Evolutionary conservation across 495 filamentous ascomycete species (phyloP), one percentile per base, ranked within the genome.

Genomic region (Mycothermus thermophilus): DNA sequence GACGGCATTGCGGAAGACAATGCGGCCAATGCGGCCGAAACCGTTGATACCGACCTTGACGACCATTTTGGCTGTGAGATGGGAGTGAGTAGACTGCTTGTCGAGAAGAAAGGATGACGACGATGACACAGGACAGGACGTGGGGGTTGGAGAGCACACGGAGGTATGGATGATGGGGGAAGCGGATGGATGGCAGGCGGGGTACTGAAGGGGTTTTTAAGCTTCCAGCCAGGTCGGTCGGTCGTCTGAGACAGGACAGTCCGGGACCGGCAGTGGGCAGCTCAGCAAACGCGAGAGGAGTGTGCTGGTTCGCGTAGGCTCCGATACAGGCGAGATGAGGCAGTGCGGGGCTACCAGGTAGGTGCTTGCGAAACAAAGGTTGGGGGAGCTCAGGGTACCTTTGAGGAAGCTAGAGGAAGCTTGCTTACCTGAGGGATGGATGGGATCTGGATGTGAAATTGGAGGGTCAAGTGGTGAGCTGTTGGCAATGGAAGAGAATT

Each of bases 11-110:
- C 60, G 55, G 64, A 67, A 63, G 53, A 86, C 92, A 61, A 97
- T 94, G 62, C 90, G 80, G 46, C 90, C 90, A 64, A 97, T 97
- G 64, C 90, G 88, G 71, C 90, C 90, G 71, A 97, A 97, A 62
- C 90, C 90, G 77, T 95, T 97, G 75, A 93, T 94, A 52, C 86
- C 86, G 52, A 92, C 83, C 77, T 88, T 67, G 54, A 69, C 54
- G 43, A 45, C 44, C 64, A 68, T 67, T 37, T 51, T 68, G 37
- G 39, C 45, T 53, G 35, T 33, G 26, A 17, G 16, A 21, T 14
- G 33, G 17, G 27, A 14, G 30, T 31, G 29, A 39, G 45, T 39
- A 34, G 37, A 30, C 17, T 23, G 24, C 10, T 33, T 18, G 25
- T 16, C 28, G 7, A n/a, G n/a, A 24, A 9, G 35, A 21, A 29